Evolutionary conservation across 2,329 filamentous ascomycete species (phyloP), one percentile per base, ranked within the genome.

Genomic region (Ascochyta rabiei): DNA sequence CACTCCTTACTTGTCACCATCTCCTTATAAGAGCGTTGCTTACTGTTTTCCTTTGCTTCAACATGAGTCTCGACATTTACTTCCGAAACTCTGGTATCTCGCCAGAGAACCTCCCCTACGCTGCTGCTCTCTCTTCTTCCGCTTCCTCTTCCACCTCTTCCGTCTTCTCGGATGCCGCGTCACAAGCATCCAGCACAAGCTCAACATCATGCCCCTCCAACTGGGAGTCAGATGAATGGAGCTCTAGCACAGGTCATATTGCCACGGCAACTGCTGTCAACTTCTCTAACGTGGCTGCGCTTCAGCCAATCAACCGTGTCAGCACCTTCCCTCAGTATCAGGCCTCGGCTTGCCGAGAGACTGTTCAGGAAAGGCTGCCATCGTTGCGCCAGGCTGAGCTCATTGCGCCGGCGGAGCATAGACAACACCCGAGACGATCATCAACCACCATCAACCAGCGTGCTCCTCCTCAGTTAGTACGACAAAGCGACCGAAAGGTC

Each of bases 401-500:
- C 43, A 75, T 82, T 53, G 77, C 88, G 39, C 82, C 87, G 31
- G 74, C 80, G 47, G 85, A 88, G 66, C 79, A 87, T 69, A 85
- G 88, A 59, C 86, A 87, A 70, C 78, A 86, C 70, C 84, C 83
- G 64, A 81, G 84, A 68, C 81, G 84, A 73, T 80, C 78, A 60
- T 83, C 84, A 57, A 76, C 82, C 28, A 80, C 81, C 52, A 76
- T 81, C 55, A 81, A 83, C 67, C 77, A 84, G 63, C 84, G 84
- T 66, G 82, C 84, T 67, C 89, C 90, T 67, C 91, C 93, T 44
- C 79, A 88, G 54, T 84, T 97, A 62, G 83, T 93, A 61, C 89
- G 93, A 69, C 93, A 97, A 80, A 86, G 87, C 71, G 92, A 97
- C 79, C 90, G 93, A 73, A 96, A 96, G 82, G 85, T 91, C 73